Evolutionary conservation across 768 basidiomycete genomes (phyloP).

Genomic region (Trichaptum fuscoviolaceum): DNA sequence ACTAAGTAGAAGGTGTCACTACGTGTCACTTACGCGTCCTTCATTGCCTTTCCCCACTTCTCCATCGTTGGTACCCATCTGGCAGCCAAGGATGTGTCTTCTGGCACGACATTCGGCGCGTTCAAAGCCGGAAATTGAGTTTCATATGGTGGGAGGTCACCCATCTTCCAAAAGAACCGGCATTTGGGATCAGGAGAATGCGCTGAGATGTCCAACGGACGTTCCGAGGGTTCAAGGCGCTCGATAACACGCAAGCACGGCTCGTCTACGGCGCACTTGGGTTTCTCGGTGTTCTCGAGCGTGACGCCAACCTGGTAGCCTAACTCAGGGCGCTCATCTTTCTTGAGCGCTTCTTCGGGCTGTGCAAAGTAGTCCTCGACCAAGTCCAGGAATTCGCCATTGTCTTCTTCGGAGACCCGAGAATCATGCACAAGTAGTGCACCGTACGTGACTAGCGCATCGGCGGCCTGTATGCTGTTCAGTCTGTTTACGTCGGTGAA

Average conservation of each 20-base stretch:
- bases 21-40: constrained; percentile 58
- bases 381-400: constrained; percentile 77
- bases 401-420: constrained; percentile 78
- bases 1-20: not conserved
- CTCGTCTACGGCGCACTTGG: constrained; percentile 77
- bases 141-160: constrained; percentile 64
- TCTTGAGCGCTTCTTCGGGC: constrained; percentile 49
- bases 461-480: constrained; percentile 53
- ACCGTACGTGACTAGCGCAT: constrained; percentile 78
- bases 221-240: constrained; percentile 65
- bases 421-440: constrained; percentile 85
- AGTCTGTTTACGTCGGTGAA: not conserved
- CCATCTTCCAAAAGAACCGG: constrained; percentile 90
- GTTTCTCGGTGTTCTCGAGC: constrained; percentile 94
- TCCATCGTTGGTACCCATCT: constrained; percentile 74
- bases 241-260: constrained; percentile 80
- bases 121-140: constrained; percentile 75
- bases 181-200: constrained; percentile 92
- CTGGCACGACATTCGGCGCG: constrained; percentile 78
- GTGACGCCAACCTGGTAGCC: constrained; percentile 93
- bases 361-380: constrained; percentile 93
- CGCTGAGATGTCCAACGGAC: constrained; percentile 78
- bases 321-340: constrained; percentile 80
- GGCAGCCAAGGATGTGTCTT: constrained; percentile 46
- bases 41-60: constrained; percentile 87